phyloP scores from a whole-genome alignment of 2,329 filamentous ascomycete genomes.

The Diaporthe vaccinii region DNA sequence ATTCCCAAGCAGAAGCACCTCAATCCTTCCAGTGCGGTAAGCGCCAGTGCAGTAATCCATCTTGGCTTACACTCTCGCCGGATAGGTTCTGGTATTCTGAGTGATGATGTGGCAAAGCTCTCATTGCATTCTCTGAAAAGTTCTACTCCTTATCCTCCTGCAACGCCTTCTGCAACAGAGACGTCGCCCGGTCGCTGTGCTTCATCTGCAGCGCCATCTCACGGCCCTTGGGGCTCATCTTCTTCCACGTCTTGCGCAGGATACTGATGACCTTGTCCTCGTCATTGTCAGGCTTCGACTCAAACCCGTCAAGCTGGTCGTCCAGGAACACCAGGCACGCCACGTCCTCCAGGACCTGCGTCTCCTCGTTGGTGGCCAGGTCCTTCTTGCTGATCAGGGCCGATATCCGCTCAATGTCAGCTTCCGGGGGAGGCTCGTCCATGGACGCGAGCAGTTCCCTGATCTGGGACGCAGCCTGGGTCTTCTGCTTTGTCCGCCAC shows the following conservation, averaged over 20 bases:
- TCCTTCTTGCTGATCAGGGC: conserved; percentile 85
- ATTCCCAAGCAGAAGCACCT: not conserved
- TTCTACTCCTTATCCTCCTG: conserved; percentile 37
- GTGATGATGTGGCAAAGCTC: no score
- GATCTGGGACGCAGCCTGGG: conserved; percentile 69
- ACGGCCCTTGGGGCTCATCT: conserved; percentile 76
- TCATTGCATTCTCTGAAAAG: not conserved
- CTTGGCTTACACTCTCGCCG: no score
- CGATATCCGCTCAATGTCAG: conserved; percentile 73
- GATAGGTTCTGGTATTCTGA: no score
- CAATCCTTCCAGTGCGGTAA: no score
- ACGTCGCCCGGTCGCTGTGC: conserved; percentile 73
- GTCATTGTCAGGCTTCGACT: conserved; percentile 73
- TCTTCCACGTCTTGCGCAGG: conserved; percentile 80
- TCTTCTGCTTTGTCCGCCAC: conserved; percentile 83
- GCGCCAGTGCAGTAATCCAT: no score
- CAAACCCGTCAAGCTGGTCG: conserved; percentile 87
- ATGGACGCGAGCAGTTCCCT: conserved; percentile 67
- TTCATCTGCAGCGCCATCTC: conserved; percentile 76
- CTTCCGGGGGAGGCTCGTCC: conserved; percentile 54
- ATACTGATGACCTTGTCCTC: conserved; percentile 83
- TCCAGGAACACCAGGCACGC: conserved; percentile 90
- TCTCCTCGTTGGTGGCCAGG: conserved; percentile 71
- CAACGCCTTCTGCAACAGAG: conserved; percentile 74
- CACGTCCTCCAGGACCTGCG: conserved; percentile 85